These are phyloP conservation scores for Fusarium sp. DNA, from an alignment of 2,329 filamentous ascomycete genomes.

Conservation along the genomic window DNA sequence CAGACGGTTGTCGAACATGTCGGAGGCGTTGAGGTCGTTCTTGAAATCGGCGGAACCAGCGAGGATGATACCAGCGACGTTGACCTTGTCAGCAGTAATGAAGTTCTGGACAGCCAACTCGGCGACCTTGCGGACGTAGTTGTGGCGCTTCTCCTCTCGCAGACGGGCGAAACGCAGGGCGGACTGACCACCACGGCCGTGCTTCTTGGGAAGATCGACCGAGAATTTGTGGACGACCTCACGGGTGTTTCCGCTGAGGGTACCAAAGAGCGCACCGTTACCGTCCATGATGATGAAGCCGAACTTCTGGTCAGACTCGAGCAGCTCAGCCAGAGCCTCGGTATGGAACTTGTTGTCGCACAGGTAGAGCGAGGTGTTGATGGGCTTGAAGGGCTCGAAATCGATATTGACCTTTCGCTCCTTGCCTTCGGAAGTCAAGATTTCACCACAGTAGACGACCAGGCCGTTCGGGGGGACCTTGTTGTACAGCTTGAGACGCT, in stretches of 20 bases:
- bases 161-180: conserved; percentile 99
- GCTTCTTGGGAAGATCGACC: conserved; percentile 99
- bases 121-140: conserved; percentile 99
- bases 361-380: conserved; percentile 99
- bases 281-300: conserved; percentile 99
- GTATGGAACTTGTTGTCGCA: conserved; percentile 99
- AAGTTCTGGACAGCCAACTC: conserved; percentile 99
- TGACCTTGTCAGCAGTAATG: conserved; percentile 98
- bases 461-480: conserved; percentile 98
- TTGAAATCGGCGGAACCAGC: conserved; percentile 99
- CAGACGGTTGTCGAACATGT: conserved; percentile 94
- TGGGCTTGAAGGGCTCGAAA: conserved; percentile 99
- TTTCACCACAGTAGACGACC: conserved; percentile 99
- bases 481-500: conserved; percentile 98
- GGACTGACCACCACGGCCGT: conserved; percentile 99
- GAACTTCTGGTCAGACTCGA: conserved; percentile 99
- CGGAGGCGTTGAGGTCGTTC: conserved; percentile 97
- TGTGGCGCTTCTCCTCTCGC: conserved; percentile 99
- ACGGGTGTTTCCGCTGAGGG: conserved; percentile 95
- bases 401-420: conserved; percentile 99
- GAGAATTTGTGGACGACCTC: conserved; percentile 98
- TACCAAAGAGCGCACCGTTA: conserved; percentile 97
- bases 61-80: conserved; percentile 93
- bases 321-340: conserved; percentile 93
- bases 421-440: conserved; percentile 97